phyloP scores from a whole-genome alignment of 1,284 basidiomycete species.

The Uromyces viciae-fabae region DNA sequence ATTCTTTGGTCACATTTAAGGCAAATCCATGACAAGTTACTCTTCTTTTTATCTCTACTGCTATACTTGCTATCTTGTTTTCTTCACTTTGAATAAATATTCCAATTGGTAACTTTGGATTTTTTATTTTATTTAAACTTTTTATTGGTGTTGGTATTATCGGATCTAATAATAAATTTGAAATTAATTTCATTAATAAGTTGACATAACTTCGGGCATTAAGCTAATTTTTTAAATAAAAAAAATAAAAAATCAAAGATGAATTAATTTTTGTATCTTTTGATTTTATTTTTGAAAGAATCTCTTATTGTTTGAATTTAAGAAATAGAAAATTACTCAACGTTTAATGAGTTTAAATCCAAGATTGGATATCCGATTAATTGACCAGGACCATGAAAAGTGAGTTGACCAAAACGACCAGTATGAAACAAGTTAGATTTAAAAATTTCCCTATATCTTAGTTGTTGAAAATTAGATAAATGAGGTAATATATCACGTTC shows the following conservation, averaged over 20 bases:
- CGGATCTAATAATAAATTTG: constrained; percentile 51
- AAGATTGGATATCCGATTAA: constrained; percentile 91
- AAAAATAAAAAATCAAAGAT: too few relatives aligned
- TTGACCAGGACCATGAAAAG: constrained; percentile 97
- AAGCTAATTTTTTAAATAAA: too few relatives aligned
- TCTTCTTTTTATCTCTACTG: constrained; percentile 90
- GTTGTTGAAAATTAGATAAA: too few relatives aligned
- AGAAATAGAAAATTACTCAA: constrained; percentile 54
- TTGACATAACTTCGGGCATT: constrained; percentile 59
- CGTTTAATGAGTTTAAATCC: constrained; percentile 66
- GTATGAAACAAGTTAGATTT: too few relatives aligned
- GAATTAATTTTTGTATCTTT: too few relatives aligned
- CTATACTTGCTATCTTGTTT: constrained; percentile 86
- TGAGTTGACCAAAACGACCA: constrained; percentile 78
- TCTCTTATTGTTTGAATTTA: too few relatives aligned
- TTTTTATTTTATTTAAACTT: constrained; percentile 35
- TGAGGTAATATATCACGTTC: constrained; percentile 2
- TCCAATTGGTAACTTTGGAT: constrained; percentile 37
- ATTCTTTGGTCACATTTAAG: constrained; percentile 79
- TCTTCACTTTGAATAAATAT: constrained; percentile 52
- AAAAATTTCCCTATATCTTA: too few relatives aligned
- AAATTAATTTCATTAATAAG: constrained; percentile 56
- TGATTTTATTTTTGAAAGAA: background rate
- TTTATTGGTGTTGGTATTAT: constrained; percentile 32
- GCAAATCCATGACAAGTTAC: constrained; percentile 94